Evolutionary conservation across 2,329 filamentous ascomycete species (phyloP), one percentile per base, ranked within the genome.

Genomic region (Neonectria ditissima): DNA sequence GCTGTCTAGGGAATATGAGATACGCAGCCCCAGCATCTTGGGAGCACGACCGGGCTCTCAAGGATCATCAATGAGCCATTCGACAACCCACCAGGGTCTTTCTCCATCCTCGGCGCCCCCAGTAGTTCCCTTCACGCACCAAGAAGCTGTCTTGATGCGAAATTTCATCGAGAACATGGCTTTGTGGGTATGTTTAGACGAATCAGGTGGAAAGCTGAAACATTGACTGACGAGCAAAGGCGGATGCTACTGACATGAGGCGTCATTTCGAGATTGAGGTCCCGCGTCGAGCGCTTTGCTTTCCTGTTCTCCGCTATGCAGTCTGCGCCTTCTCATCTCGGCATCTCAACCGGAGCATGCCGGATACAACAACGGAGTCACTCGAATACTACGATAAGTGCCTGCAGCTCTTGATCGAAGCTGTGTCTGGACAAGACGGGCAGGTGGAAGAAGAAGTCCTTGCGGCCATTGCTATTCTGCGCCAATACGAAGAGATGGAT

Each of bases 231-330:
- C 24, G 4, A 7, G 14, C n/a, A 45, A 22, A 66, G 64, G 28
- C 66, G 22, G 66, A 68, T 16, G 55, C 59, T 2, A 68, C 66
- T 6, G 66, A 68, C 30, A 13, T 68, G 26, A 62, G 56, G 20
- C 66, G 66, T 1, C 63, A 68, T 43, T 68, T 68, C 37, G 66
- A 68, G 47, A 55, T 68, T 22, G 66, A 68, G 48, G 66, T 68
- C 4, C 66, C 66, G 16, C 57, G 63, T 1, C 55, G 66, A 32
- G 45, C 63, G 2, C 51, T 68, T 18, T 55, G 53, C 28, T 68
- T 65, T 43, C 66, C 66, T 4, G 66, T 68, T 3, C 37, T 68
- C n/a, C 57, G 66, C 8, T 64, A 68, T 18, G 63, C 66, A 2
- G 66, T 68, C 2, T 68, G 62, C 43, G 63, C 66, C 3, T 68